A percentile compares a stretch with the other conserved stretches of the same genome.
phyloP scores from a whole-genome alignment of 2,329 filamentous ascomycete species.

The Clonostachys byssicola region DNA sequence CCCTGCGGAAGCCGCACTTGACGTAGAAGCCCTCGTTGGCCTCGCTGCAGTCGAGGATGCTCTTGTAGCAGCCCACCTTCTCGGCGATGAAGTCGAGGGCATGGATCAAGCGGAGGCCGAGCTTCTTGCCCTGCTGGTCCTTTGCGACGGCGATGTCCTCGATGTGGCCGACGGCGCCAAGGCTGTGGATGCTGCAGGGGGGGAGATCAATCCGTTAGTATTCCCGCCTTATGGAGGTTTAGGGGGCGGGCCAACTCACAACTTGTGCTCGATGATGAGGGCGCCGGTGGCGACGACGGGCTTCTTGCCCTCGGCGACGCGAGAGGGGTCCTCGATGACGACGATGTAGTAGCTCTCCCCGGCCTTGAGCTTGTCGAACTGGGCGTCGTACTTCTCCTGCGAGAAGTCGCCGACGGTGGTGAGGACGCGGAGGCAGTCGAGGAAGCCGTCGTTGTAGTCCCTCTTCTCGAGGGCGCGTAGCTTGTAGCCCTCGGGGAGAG shows the following conservation, averaged over 20 bases:
- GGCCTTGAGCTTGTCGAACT: constrained; percentile 76
- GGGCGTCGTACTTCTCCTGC: constrained; percentile 68
- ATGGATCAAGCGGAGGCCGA: constrained; percentile 89
- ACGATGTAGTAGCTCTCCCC: constrained; percentile 82
- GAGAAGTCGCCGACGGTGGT: constrained; percentile 89
- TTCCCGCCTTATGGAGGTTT: neutral
- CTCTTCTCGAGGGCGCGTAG: constrained; percentile 74
- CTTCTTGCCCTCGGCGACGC: constrained; percentile 27
- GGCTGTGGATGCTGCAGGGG: constrained; percentile 63
- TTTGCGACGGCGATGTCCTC: constrained; percentile 95
- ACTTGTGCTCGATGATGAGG: constrained; percentile 90
- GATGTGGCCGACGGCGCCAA: constrained; percentile 87
- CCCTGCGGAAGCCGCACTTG: constrained; percentile 92
- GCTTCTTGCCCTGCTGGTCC: constrained; percentile 95
- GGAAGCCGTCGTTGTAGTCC: constrained; percentile 79
- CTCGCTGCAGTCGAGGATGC: constrained; percentile 93
- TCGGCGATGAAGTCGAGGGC: constrained; percentile 85
- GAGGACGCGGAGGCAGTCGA: constrained; percentile 86
- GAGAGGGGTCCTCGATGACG: constrained; percentile 70
- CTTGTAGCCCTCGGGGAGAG: constrained; percentile 76
- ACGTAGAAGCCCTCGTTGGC: constrained; percentile 96
- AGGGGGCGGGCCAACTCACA: constrained; percentile 51
- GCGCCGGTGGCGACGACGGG: constrained; percentile 87
- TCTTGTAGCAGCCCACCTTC: constrained; percentile 93
- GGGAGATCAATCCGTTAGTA: neutral